Conservation (phyloP, 1,139 yeast genomes). For the Saccharomyces uvarum region DNA sequence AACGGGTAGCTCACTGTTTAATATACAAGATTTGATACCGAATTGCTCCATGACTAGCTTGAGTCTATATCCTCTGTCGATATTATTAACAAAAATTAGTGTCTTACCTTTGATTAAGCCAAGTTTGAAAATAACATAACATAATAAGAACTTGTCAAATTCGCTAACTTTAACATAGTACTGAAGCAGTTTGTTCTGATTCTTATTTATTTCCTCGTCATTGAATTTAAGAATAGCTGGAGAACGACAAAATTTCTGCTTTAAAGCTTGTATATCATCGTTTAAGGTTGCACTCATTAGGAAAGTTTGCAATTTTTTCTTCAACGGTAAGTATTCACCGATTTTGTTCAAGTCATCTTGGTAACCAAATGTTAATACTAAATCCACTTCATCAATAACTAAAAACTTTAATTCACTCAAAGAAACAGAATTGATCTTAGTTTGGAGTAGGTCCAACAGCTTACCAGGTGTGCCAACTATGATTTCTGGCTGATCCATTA, state of each 20-base stretch:
- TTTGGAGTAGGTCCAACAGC: conserved; percentile 53
- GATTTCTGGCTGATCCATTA: conserved; percentile 70
- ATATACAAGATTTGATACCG: conserved; percentile 80
- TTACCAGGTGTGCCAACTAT: conserved; percentile 85
- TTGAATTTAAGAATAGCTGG: conserved; percentile 79
- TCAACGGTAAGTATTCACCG: conserved; percentile 56
- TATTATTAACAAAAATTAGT: conserved; percentile 81
- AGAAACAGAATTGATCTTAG: conserved; percentile 36
- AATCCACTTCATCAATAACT: conserved; percentile 93
- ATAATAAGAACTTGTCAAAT: conserved; percentile 81
- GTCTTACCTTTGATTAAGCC: conserved; percentile 87
- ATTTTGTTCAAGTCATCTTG: conserved; percentile 71
- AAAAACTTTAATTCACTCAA: conserved; percentile 55
- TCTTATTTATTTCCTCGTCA: conserved; percentile 50
- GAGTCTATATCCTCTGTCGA: conserved; percentile 90
- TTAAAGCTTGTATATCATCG: conserved; percentile 75
- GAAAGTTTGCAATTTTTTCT: conserved; percentile 76
- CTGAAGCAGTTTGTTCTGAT: conserved; percentile 61
- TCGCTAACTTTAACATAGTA: conserved; percentile 82
- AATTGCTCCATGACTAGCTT: conserved; percentile 90
- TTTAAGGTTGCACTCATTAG: conserved; percentile 94
- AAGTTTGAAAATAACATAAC: conserved; percentile 87
- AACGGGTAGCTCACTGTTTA: conserved; percentile 87
- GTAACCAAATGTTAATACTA: conserved; percentile 84
- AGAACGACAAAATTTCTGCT: conserved; percentile 68